These are phyloP conservation scores for Thelonectria rubi DNA, from an alignment of 2,329 filamentous ascomycete genomes.

Conservation along the genomic window DNA sequence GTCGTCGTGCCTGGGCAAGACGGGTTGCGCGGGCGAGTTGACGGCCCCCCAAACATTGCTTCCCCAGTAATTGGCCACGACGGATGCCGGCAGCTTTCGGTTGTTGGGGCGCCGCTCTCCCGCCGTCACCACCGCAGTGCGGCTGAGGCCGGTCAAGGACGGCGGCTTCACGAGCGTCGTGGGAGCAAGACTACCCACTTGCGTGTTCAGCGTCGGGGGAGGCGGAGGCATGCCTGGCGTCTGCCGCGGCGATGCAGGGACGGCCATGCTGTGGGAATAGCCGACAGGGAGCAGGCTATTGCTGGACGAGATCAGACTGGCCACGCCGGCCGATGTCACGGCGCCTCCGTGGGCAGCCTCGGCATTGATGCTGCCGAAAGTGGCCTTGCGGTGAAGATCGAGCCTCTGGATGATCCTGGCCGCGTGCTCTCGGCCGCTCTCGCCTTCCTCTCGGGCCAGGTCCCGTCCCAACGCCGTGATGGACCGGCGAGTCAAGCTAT, in stretches of 20 bases:
- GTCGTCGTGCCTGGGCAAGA: constrained; percentile 47
- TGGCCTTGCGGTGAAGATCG: constrained; percentile 84
- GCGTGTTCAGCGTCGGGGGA: constrained; percentile 25
- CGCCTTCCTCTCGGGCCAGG: constrained; percentile 71
- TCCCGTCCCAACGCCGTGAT: constrained; percentile 61
- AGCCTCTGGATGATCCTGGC: constrained; percentile 92
- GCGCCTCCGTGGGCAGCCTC: constrained; percentile 51
- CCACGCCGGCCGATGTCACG: constrained; percentile 71
- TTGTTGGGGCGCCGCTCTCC: constrained; percentile 76
- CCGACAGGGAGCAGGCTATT: constrained; percentile 77
- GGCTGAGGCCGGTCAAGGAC: constrained; percentile 84
- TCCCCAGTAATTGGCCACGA: constrained; percentile 95
- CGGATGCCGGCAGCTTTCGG: constrained; percentile 81
- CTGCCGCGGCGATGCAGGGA: constrained; percentile 42
- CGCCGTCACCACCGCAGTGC: constrained; percentile 81
- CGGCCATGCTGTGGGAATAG: constrained; percentile 49
- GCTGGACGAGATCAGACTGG: constrained; percentile 85
- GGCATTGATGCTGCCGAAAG: constrained; percentile 58
- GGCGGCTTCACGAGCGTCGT: constrained; percentile 85
- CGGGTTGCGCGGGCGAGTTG: constrained; percentile 42
- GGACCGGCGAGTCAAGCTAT: constrained; percentile 60
- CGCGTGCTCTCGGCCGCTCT: constrained; percentile 81
- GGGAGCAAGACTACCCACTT: constrained; percentile 76
- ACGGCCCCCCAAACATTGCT: constrained; percentile 75
- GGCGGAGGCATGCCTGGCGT: constrained; percentile 47